Evolutionary conservation across 202 grass and related monocot species (phyloP).

Genomic region (Zoysia matrella): DNA sequence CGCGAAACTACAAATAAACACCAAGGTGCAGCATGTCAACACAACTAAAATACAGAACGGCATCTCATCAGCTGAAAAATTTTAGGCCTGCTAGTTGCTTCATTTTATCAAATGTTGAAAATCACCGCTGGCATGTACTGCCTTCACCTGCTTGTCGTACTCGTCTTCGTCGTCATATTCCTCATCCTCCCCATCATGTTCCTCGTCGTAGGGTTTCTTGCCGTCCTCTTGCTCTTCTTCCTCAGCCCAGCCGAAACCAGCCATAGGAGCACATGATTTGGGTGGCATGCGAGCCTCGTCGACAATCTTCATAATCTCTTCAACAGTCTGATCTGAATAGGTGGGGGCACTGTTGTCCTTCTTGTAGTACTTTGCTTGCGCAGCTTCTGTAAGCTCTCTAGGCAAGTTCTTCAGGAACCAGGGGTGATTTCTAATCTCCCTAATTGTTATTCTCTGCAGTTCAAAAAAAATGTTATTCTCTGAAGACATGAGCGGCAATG

Average conservation of each 20-base stretch:
- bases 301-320: constrained; percentile 92
- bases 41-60: constrained; percentile 41
- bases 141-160: constrained; percentile 85
- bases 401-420: constrained; percentile 98
- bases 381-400: constrained; percentile 81
- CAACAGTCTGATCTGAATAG: constrained; percentile 74
- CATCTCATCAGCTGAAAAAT: constrained; percentile 36
- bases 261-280: constrained; percentile 52
- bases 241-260: constrained; percentile 80
- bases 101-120: constrained; percentile 52
- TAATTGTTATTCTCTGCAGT: constrained; percentile 88
- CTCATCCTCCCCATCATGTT: constrained; percentile 55
- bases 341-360: constrained; percentile 71
- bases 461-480: no score
- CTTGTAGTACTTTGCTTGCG: constrained; percentile 86
- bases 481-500: constrained; percentile 7
- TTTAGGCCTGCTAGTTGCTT: constrained; percentile 24
- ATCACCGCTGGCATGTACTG: constrained; percentile 80
- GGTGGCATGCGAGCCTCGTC: constrained; percentile 64
- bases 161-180: constrained; percentile 69
- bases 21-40: constrained; percentile 27
- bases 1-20: constrained; percentile 18
- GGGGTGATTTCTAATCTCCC: constrained; percentile 96
- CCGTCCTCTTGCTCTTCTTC: constrained; percentile 72
- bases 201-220: constrained; percentile 48